Base-by-base conservation (phyloP, 2,329 filamentous ascomycete genomes). In the Ambrosiella cleistominuta region DNA sequence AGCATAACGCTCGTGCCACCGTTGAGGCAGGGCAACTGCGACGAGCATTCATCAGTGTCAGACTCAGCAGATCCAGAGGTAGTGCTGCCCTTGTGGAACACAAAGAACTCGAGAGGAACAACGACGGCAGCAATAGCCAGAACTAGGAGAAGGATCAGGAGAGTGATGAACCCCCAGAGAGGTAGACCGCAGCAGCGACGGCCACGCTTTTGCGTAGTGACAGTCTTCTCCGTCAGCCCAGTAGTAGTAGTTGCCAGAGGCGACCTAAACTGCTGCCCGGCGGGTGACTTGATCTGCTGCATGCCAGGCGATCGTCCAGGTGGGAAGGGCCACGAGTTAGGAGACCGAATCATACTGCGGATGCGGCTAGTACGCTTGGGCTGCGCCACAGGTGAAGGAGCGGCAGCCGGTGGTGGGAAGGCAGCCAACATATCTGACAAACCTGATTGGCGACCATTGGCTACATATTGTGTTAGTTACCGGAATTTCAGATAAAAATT, bases 181-280 rank as follows among this genome's bases (percentile, higher is more conserved):
- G 88, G 86, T 64, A 97, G 77, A 13, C 91, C 91, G 66, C 91
- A 98, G 70, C 86, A 94, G 58, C 80, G 80, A 44, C 85, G 80
- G 11, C 74, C 69, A 35, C 64, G 65, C 61, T 71, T 72, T 64
- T 64, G 27, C 7, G 17, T 49, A 12, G 36, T 35, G 44, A 47
- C 12, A 5, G 51, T 39, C 52, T 60, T 60, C 19, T 63, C 63
- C 36, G 64, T 50, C 37, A 56, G 47, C 9, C 59, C 59, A 7
- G 56, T 58, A 27, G 44, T 17, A 27, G 45, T 55, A 19, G 53
- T 51, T 27, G 56, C 45, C 7, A 60, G 39, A 35, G 59, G 59
- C 11, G 59, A 60, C 17, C 35, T 57, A n/a, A 61, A 15, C 17
- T 54, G 57, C 37, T 55, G 56, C 59, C 57, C 56, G 12, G 49